These are phyloP conservation scores for Alnus rubra DNA, from an alignment of 306 rosid genomes.

Conservation along the genomic window DNA sequence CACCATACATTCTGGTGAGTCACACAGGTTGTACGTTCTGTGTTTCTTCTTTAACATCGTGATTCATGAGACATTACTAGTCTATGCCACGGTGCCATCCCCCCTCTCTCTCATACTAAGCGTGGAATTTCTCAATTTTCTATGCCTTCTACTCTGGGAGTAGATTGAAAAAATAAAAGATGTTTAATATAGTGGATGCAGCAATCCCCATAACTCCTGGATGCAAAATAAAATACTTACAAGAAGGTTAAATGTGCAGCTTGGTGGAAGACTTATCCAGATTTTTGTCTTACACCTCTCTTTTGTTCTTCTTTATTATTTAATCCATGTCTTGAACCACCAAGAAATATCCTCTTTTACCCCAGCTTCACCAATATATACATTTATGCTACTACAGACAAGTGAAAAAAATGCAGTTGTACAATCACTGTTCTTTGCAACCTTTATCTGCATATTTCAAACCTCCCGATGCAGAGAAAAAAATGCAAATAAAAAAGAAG, in stretches of 20 bases:
- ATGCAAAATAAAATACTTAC: too few relatives aligned
- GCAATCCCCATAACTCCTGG: too few relatives aligned
- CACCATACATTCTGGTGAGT: slow-evolving; percentile 58
- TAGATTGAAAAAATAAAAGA: background rate
- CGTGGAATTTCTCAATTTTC: too few relatives aligned
- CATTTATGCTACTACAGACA: too few relatives aligned
- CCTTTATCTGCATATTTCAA: slow-evolving; percentile 9
- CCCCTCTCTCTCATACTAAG: too few relatives aligned
- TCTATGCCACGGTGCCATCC: too few relatives aligned
- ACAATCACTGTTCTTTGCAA: background rate
- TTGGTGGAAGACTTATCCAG: background rate
- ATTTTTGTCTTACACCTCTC: background rate
- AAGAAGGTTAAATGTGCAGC: background rate
- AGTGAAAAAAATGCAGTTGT: too few relatives aligned
- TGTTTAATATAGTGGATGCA: too few relatives aligned
- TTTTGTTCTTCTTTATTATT: too few relatives aligned
- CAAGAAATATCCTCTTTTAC: too few relatives aligned
- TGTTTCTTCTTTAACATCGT: background rate
- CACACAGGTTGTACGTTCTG: background rate
- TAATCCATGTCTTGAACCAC: too few relatives aligned
- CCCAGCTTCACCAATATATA: background rate
- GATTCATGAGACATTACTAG: background rate
- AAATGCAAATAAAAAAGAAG: background rate
- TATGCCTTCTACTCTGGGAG: background rate
- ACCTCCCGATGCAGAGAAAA: background rate